A percentile compares a stretch with the other conserved stretches of the same genome.
phyloP scores from a whole-genome alignment of 768 basidiomycete species.

The Leccinellum luteum region DNA sequence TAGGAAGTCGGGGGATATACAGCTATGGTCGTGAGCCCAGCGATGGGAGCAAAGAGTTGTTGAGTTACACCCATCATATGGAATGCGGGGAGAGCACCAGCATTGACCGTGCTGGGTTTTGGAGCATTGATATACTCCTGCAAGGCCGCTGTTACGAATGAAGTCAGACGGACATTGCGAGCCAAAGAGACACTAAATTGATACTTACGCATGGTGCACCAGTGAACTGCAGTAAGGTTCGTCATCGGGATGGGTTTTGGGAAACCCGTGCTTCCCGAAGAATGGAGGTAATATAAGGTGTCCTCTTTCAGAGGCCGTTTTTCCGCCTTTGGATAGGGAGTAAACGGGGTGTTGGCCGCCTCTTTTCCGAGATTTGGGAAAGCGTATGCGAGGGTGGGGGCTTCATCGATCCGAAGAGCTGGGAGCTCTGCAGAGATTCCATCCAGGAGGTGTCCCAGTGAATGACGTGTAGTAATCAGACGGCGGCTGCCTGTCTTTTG shows the following conservation, averaged over 20 bases:
- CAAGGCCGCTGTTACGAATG: not conserved
- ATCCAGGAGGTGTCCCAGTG: conserved; percentile 30
- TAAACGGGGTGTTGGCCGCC: not conserved
- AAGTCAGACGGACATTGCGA: not conserved
- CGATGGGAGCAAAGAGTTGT: not conserved
- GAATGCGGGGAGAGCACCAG: not conserved
- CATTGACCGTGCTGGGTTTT: not conserved
- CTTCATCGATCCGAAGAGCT: conserved; percentile 14
- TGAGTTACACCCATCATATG: not conserved
- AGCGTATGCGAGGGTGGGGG: conserved; percentile 7
- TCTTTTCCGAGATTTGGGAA: conserved; percentile 11
- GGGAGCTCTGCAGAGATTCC: conserved; percentile 25
- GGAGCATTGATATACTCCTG: not conserved
- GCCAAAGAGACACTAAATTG: not conserved
- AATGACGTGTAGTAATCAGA: conserved; percentile 35
- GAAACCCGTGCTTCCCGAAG: conserved; percentile 49
- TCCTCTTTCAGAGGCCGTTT: conserved; percentile 10
- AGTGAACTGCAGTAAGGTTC: conserved; percentile 30
- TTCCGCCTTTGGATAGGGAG: conserved; percentile 10
- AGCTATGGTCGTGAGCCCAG: not conserved
- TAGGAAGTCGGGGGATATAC: not conserved
- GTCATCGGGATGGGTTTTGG: conserved; percentile 42
- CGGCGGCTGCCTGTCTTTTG: conserved; percentile 38
- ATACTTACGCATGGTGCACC: conserved; percentile 35
- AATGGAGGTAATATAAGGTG: conserved; percentile 41